phyloP scores from a whole-genome alignment of 2,329 filamentous ascomycete species.

The Tolypocladium guangdongense region DNA sequence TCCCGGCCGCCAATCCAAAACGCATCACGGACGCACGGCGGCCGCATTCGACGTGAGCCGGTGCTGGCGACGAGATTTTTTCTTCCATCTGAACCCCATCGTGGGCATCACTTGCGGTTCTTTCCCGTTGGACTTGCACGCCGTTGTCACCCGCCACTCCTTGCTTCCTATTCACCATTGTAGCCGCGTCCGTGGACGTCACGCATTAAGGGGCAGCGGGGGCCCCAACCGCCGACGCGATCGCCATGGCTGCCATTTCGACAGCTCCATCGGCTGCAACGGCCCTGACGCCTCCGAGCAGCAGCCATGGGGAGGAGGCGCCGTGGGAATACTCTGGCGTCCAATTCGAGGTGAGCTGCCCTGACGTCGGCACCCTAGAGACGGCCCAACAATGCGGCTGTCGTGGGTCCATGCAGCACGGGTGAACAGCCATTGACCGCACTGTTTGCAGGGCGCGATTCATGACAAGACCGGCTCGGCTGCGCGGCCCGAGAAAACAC shows the following conservation, averaged over 20 bases:
- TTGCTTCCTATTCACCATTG: background rate
- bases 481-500: conserved; percentile 4
- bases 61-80: background rate
- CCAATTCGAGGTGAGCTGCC: conserved; percentile 26
- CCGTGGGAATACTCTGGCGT: conserved; percentile 29
- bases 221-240: conserved; percentile 9
- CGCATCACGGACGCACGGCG: background rate
- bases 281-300: conserved; percentile 36
- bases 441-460: conserved; percentile 3
- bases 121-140: background rate
- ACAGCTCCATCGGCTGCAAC: conserved; percentile 32
- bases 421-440: background rate
- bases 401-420: background rate
- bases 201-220: conserved; percentile 16
- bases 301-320: conserved; percentile 35
- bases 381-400: background rate
- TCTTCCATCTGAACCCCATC: background rate
- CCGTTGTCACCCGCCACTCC: background rate
- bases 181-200: background rate
- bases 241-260: conserved; percentile 42
- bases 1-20: background rate
- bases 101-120: background rate
- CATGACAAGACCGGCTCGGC: conserved; percentile 4
- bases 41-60: background rate
- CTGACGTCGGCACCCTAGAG: background rate